Conservation (phyloP, 441 rosid species). For the Arabidopsis lyrata region DNA sequence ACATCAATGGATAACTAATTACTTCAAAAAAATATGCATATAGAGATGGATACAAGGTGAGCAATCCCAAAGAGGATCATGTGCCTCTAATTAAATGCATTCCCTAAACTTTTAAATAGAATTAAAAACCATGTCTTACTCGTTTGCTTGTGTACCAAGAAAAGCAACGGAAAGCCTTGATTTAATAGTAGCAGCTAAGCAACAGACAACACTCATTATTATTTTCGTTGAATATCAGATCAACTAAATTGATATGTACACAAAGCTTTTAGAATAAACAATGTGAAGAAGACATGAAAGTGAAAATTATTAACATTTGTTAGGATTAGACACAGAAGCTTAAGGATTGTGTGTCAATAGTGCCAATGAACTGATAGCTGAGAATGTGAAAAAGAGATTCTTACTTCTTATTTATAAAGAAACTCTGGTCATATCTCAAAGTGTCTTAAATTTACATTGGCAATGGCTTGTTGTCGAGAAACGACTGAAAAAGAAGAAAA, state of each 20-base stretch:
- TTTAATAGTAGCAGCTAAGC: conserved; percentile 20
- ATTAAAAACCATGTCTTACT: conserved; percentile 13
- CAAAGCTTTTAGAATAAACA: background rate
- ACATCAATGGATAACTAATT: conserved; percentile 4
- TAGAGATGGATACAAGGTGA: conserved; percentile 13
- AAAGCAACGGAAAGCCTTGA: conserved; percentile 36
- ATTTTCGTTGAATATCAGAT: background rate
- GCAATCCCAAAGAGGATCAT: conserved; percentile 35
- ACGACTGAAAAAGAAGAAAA: conserved; percentile 82
- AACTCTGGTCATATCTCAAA: background rate
- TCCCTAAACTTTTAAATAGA: background rate
- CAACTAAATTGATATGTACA: conserved; percentile 15
- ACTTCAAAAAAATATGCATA: background rate
- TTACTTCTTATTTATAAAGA: conserved; percentile 11
- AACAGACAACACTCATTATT: conserved; percentile 34
- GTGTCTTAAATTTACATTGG: conserved; percentile 45
- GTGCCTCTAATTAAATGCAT: conserved; percentile 34
- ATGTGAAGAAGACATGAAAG: background rate
- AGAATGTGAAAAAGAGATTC: background rate
- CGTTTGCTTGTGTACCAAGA: conserved; percentile 46
- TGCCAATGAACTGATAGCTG: conserved; percentile 7
- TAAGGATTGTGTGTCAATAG: background rate
- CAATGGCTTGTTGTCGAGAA: conserved; percentile 79
- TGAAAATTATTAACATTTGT: conserved; percentile 4
- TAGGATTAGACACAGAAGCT: conserved; percentile 37